These are phyloP conservation scores for Fusarium sp. DNA, from an alignment of 2,329 filamentous ascomycete genomes.

Conservation along the genomic window DNA sequence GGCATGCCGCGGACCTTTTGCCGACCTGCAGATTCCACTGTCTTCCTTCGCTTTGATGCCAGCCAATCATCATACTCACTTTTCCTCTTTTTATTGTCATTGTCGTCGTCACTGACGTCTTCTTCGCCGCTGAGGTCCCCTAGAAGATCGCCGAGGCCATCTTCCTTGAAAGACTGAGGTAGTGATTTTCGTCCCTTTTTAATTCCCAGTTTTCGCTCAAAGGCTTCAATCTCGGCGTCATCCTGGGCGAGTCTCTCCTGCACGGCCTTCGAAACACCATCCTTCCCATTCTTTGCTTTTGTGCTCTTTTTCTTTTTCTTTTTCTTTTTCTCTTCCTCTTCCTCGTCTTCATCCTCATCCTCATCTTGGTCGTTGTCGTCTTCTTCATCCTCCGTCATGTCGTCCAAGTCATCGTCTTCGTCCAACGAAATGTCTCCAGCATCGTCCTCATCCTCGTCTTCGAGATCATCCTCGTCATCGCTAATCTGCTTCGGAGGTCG, in stretches of 20 bases:
- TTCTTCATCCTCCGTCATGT: conserved; percentile 33
- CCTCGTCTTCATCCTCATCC: conserved; percentile 27
- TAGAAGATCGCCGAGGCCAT: conserved; percentile 83
- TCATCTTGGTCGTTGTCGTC: conserved; percentile 27
- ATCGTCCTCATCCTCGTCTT: conserved; percentile 4
- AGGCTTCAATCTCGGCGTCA: conserved; percentile 84
- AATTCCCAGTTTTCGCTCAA: conserved; percentile 89
- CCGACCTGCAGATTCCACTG: conserved; percentile 32
- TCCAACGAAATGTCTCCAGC: conserved; percentile 10
- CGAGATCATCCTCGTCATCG: conserved; percentile 31
- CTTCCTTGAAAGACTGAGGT: conserved; percentile 78
- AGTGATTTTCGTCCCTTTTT: conserved; percentile 78
- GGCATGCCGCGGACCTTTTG: conserved; percentile 33
- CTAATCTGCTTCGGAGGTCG: conserved; percentile 6
- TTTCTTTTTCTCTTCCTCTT: conserved; percentile 28
- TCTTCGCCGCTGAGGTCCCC: conserved; percentile 62
- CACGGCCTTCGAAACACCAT: conserved; percentile 29
- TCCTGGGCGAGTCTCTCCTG: conserved; percentile 76
- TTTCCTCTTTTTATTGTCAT: conserved; percentile 68
- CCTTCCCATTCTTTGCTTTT: conserved; percentile 43
- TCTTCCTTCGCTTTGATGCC: conserved; percentile 64
- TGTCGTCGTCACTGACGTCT: conserved; percentile 60
- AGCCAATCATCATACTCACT: conserved; percentile 69
- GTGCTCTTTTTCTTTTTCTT: conserved; percentile 36
- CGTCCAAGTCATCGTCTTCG: conserved; percentile 43